Conservation (phyloP, 495 filamentous ascomycete species). For the Hyaloscypha bicolor region DNA sequence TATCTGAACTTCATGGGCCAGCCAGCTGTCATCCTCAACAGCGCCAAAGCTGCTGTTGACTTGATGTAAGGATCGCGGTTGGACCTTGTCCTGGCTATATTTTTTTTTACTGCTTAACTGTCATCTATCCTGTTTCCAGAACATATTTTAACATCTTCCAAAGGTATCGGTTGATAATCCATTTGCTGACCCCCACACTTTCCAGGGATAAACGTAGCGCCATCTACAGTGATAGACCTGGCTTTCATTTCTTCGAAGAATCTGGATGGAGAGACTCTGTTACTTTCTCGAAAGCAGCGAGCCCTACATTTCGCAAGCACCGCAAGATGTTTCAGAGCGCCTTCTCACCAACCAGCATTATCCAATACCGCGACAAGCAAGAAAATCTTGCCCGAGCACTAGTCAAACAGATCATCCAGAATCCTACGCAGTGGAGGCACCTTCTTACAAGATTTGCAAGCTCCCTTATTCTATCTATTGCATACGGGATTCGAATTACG, state of each 20-base stretch:
- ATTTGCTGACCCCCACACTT: neutral
- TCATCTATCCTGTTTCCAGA: no score
- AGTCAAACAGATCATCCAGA: neutral
- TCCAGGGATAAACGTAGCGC: constrained; percentile 9
- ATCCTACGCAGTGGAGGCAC: neutral
- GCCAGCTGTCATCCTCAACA: constrained; percentile 10
- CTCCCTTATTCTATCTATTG: constrained; percentile 5
- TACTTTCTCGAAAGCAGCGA: neutral
- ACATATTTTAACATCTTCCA: no score
- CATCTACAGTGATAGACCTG: constrained; percentile 14
- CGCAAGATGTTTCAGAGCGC: neutral
- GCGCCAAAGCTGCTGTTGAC: constrained; percentile 7
- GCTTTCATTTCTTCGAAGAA: constrained; percentile 6
- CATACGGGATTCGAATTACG: neutral
- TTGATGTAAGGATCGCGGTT: neutral
- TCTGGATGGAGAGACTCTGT: neutral
- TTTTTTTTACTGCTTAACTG: no score
- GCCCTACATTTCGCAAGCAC: constrained; percentile 3
- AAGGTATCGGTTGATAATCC: no score
- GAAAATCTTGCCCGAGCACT: neutral
- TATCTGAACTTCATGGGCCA: constrained; percentile 11
- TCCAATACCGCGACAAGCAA: constrained; percentile 7
- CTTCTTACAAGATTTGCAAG: constrained; percentile 9
- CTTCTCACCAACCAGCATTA: constrained; percentile 1
- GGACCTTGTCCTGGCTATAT: neutral